Evolutionary conservation across 2,329 filamentous ascomycete species (phyloP).

Genomic region (Geosmithia morbida): DNA sequence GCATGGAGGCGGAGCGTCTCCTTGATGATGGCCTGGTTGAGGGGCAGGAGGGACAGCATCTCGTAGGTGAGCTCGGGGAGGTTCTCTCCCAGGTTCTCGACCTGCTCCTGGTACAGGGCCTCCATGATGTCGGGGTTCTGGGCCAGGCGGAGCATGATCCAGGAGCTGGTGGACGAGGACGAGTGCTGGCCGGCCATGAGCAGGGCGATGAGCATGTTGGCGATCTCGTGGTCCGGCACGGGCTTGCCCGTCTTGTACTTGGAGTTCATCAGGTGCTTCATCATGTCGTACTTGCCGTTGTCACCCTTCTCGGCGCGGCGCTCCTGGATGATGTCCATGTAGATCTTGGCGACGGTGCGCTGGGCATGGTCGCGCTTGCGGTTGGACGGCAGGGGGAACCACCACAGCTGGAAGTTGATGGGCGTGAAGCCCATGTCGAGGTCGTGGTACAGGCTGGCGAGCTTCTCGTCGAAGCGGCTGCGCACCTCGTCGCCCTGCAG

Average conservation of each 20-base stretch:
- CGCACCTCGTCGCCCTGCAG: constrained; percentile 78
- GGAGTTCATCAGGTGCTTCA: constrained; percentile 79
- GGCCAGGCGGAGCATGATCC: constrained; percentile 74
- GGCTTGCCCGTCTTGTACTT: constrained; percentile 69
- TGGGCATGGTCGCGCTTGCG: constrained; percentile 67
- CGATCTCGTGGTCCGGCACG: constrained; percentile 73
- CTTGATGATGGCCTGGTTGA: constrained; percentile 76
- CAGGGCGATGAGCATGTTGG: constrained; percentile 88
- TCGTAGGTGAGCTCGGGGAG: constrained; percentile 66
- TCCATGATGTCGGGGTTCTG: constrained; percentile 64
- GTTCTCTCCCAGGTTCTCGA: constrained; percentile 55
- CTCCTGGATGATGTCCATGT: constrained; percentile 67
- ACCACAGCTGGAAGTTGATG: constrained; percentile 82
- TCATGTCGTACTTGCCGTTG: constrained; percentile 57
- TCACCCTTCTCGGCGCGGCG: constrained; percentile 40
- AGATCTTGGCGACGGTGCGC: constrained; percentile 65
- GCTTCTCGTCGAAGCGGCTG: constrained; percentile 62
- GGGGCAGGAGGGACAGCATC: constrained; percentile 60
- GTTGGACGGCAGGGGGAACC: constrained; percentile 82
- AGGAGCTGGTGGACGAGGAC: constrained; percentile 69
- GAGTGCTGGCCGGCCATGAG: constrained; percentile 89
- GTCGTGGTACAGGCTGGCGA: constrained; percentile 75
- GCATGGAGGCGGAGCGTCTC: constrained; percentile 85
- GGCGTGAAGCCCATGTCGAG: constrained; percentile 82
- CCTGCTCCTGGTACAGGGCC: constrained; percentile 73